Evolutionary conservation across 495 filamentous ascomycete species (phyloP).

Genomic region (Aspergillus mulundensis): DNA sequence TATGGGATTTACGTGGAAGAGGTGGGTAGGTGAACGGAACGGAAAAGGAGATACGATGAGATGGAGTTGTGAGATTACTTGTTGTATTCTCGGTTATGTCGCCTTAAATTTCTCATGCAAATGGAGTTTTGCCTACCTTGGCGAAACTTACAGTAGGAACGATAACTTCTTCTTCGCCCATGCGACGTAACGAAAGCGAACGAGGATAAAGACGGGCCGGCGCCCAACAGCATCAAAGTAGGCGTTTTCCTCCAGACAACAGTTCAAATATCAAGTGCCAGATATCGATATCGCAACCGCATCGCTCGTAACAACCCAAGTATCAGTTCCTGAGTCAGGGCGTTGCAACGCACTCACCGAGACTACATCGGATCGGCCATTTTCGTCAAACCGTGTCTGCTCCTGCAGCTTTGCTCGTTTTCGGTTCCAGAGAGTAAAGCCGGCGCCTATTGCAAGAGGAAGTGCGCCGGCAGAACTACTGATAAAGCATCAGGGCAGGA

Average conservation of each 20-base stretch:
- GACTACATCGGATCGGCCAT: background rate
- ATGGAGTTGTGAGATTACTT: background rate
- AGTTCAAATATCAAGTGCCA: background rate
- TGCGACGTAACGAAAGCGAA: constrained; percentile 4
- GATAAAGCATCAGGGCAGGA: constrained; percentile 11
- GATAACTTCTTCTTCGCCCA: background rate
- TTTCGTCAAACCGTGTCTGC: background rate
- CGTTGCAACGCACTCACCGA: constrained; percentile 6
- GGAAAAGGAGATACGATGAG: background rate
- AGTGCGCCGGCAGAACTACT: constrained; percentile 7
- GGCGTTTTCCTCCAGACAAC: background rate
- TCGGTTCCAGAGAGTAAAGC: constrained; percentile 6
- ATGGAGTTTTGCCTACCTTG: constrained; percentile 5
- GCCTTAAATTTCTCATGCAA: background rate
- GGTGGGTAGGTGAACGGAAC: no score
- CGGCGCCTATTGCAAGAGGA: background rate
- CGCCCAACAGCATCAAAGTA: background rate
- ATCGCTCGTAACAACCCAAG: background rate
- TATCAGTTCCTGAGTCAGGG: constrained; percentile 11
- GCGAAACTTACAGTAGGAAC: constrained; percentile 7
- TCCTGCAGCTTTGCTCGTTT: background rate
- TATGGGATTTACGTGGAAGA: background rate
- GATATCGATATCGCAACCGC: background rate
- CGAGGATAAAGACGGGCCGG: background rate
- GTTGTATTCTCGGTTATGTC: constrained; percentile 1